phyloP scores from a whole-genome alignment of 495 filamentous ascomycete species.

The Aspergillus cavernicola region DNA sequence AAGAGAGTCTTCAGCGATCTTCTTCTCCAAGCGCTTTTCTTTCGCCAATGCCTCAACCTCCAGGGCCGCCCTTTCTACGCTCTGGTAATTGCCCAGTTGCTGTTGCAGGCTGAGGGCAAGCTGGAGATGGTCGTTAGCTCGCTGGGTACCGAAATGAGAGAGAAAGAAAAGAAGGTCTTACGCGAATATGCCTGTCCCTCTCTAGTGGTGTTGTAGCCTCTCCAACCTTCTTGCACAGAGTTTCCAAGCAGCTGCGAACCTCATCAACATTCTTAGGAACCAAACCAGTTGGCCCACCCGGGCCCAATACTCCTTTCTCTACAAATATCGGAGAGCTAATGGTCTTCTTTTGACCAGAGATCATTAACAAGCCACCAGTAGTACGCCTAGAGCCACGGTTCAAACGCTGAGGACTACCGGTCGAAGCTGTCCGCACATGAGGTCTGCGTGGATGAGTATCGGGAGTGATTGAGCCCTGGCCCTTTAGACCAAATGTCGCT shows the following conservation, averaged over 20 bases:
- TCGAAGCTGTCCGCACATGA: constrained; percentile 9
- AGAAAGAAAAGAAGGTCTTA: constrained; percentile 7
- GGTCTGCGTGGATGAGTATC: constrained; percentile 6
- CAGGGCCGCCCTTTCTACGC: constrained; percentile 6
- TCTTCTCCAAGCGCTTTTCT: constrained; percentile 8
- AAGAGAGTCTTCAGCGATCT: constrained; percentile 10
- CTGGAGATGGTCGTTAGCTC: constrained; percentile 7
- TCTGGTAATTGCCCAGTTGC: constrained; percentile 13
- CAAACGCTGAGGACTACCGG: constrained; percentile 15
- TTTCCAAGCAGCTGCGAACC: constrained; percentile 8
- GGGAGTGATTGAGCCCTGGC: background rate
- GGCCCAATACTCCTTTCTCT: background rate
- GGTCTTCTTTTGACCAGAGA: background rate
- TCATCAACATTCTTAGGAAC: background rate
- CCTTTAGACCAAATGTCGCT: background rate
- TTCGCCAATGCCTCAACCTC: constrained; percentile 10
- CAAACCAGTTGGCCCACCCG: background rate
- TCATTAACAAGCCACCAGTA: background rate
- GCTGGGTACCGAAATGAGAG: background rate
- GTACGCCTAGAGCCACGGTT: background rate
- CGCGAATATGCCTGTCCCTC: constrained; percentile 17
- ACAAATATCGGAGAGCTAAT: background rate
- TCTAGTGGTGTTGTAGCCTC: constrained; percentile 3
- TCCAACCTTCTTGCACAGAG: constrained; percentile 9
- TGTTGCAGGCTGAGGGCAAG: constrained; percentile 18